Evolutionary conservation across 495 filamentous ascomycete genomes (phyloP).

Genomic region (Xylona heveae): DNA sequence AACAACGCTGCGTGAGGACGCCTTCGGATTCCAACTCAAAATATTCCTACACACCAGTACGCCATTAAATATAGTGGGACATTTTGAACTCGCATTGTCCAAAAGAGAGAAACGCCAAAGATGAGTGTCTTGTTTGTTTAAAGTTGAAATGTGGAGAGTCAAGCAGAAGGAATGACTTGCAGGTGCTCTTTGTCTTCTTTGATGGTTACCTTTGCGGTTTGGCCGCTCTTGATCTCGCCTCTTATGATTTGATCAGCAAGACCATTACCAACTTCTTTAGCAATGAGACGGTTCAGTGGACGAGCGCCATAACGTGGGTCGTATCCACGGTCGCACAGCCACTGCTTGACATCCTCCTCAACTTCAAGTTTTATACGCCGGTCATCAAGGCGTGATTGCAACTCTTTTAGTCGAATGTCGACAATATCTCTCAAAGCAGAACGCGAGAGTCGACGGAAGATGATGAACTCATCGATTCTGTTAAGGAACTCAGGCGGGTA

Average conservation of each 20-base stretch:
- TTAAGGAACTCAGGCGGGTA: slow-evolving; percentile 95
- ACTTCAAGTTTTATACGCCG: slow-evolving; percentile 61
- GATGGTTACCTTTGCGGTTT: slow-evolving; percentile 45
- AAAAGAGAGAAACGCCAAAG: too few species aligned
- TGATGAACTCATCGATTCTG: slow-evolving; percentile 87
- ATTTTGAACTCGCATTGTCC: too few species aligned
- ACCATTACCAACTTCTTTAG: slow-evolving; percentile 69
- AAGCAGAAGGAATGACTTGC: too few species aligned
- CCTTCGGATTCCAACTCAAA: too few species aligned
- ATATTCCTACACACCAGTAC: too few species aligned
- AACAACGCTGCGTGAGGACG: too few species aligned
- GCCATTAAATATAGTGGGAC: too few species aligned
- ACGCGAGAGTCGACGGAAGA: slow-evolving; percentile 68
- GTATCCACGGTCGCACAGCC: slow-evolving; percentile 76
- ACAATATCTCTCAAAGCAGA: slow-evolving; percentile 78
- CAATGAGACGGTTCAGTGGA: slow-evolving; percentile 81
- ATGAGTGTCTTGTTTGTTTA: too few species aligned
- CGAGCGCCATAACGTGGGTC: slow-evolving; percentile 81
- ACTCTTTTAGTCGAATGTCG: slow-evolving; percentile 70
- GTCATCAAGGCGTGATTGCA: slow-evolving; percentile 68
- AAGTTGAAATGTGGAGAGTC: too few species aligned
- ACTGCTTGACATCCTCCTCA: slow-evolving; percentile 47
- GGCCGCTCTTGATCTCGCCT: slow-evolving; percentile 56
- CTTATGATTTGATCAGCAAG: slow-evolving; percentile 83
- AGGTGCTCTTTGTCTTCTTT: slow-evolving; percentile 31